Base-by-base conservation (phyloP, 768 basidiomycete species). In the Pluteus cervinus region DNA sequence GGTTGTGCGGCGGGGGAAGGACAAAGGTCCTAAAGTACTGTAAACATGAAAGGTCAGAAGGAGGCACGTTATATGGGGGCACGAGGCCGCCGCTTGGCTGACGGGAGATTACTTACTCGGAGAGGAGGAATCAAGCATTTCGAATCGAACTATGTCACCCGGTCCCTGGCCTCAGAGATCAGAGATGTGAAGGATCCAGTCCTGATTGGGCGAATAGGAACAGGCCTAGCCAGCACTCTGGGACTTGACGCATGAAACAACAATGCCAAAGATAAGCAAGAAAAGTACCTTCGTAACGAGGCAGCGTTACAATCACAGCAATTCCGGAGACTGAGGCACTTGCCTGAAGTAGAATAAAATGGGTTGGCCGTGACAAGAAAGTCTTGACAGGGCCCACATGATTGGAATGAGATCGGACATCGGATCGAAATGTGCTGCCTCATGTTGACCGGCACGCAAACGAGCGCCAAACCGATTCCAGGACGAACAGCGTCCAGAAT, bases 11-110 rank as follows among this genome's bases (percentile, higher is more conserved):
- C n/a, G 46, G 44, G 33, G 38, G 47, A 56, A 57, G 62, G 59
- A 61, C 58, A 46, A 52, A 50, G 45, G 58, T 57, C 60, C 60
- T 58, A 40, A 51, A 55, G 58, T 59, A 55, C 46, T 45, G 53
- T 49, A 50, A 49, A 50, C 47, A 61, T 57, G 56, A 57, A 45
- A 20, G 24, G 54, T 46, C 43, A 42, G 34, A 40, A 42, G 45
- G 48, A 35, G 41, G 45, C 57, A 52, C 56, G 63, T 63, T 65
- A 68, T 59, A 59, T 55, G 58, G 40, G 44, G 50, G 46, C 66
- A 69, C 61, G 68, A 70, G 69, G 66, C 62, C 49, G 50, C 49
- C 43, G 48, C 39, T 58, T 58, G 60, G 56, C 60, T 58, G 61
- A 49, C 36, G 40, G 52, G 42, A 49, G 45, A 45, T 49, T 29